Evolutionary conservation across 306 rosid species (phyloP), one percentile per base, ranked within the genome.

Genomic region (Vigna radiata): DNA sequence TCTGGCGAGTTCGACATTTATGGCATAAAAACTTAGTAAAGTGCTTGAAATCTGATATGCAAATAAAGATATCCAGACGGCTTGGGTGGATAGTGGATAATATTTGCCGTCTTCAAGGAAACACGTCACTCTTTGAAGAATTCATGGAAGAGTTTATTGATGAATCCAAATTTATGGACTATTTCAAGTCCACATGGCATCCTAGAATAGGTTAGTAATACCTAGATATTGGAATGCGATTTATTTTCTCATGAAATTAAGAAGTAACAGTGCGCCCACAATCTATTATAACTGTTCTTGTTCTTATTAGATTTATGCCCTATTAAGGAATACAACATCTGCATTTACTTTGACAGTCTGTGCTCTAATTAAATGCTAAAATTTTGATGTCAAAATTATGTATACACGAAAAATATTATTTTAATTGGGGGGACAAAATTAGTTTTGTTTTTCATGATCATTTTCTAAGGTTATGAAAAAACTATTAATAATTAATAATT

Each of bases 171-270:
- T 94, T 91, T 73, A 73, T 88, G 90, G 94, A 94, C 78, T 94
- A 94, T 86, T 91, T 90, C 80, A 91, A 85, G 93, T 90, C 97
- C 43, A 86, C 88, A 16, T 91, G 97, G 98, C 80, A 82, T 88
- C 94, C 97, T 16, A 89, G 93, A 85, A 75, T 88, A 79, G 94
- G 98, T 91, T 66, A 63, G 96, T 84, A 61, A 41, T 62, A 66
- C 72, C 81, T 68, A 53, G 68, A 83, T 70, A 14, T 36, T 77
- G 29, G 55, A 76, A 70, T 81, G 41, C 68, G 10, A 12, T 56
- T 43, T 3, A 18, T 18, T 50, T 69, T 23, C 67, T 18, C 43
- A 6, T 70, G 58, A 67, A 47, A 55, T 43, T 46, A 71, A 41
- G 23, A 25, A 68, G 15, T 72, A 70, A 27, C 27, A 58, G 65